A percentile compares a stretch with the other conserved stretches of the same genome.
Evolutionary conservation across 805 yeast species (phyloP).

Genomic region (Teunomyces pallodes): DNA sequence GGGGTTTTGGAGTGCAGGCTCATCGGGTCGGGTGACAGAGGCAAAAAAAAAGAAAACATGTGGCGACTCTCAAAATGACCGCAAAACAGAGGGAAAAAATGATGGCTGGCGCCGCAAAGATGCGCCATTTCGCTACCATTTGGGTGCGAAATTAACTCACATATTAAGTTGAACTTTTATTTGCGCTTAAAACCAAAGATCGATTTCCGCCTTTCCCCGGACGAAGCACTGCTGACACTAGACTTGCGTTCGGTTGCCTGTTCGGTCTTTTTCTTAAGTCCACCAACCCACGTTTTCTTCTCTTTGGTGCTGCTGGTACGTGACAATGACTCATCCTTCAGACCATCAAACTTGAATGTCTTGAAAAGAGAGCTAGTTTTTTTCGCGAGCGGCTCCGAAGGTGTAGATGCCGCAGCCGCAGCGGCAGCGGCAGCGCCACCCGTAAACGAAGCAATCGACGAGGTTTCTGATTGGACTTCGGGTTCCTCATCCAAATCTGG

Average conservation of each 20-base stretch:
- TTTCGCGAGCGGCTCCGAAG: constrained; percentile 6
- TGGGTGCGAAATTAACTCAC: too few relatives aligned
- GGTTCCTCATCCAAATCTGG: constrained; percentile 6
- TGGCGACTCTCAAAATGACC: too few relatives aligned
- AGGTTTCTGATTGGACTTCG: constrained; percentile 6
- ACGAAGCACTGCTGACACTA: constrained; percentile 4
- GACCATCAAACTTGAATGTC: constrained; percentile 28
- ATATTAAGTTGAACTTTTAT: background rate
- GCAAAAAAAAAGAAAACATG: too few relatives aligned
- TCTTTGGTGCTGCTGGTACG: constrained; percentile 16
- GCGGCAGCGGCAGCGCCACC: background rate
- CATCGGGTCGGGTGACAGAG: background rate
- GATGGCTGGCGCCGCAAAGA: background rate
- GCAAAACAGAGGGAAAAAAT: too few relatives aligned
- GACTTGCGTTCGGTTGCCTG: constrained; percentile 3
- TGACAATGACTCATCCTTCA: constrained; percentile 13
- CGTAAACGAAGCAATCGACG: constrained; percentile 9
- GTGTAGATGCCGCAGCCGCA: background rate
- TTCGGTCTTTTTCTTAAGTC: constrained; percentile 32
- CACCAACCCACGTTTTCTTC: constrained; percentile 42
- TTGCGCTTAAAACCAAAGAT: constrained; percentile 32
- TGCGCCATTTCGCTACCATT: background rate
- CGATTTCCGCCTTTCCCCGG: constrained; percentile 21
- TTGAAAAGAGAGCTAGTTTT: constrained; percentile 21
- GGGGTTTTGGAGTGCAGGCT: too few relatives aligned